Base-by-base conservation (phyloP, 2,329 filamentous ascomycete species). In the Alternaria brassicicola region DNA sequence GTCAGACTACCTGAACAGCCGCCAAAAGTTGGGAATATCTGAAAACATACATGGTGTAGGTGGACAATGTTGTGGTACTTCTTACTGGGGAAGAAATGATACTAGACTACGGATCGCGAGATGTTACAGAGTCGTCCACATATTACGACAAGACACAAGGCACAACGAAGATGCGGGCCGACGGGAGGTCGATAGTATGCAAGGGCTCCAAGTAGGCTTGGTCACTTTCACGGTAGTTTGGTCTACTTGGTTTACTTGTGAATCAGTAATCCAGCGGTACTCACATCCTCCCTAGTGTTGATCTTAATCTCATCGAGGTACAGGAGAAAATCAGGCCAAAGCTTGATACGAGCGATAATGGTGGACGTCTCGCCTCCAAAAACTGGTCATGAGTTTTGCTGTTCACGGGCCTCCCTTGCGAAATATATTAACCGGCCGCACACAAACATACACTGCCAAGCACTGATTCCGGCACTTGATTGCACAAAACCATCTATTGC, bases 371-470 rank as follows among this genome's bases (percentile, higher is more conserved):
- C 54, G 43, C 36, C 46, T 61, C 52, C 61, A 48, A 35, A 33
- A 43, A 54, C 35, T 35, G 33, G 55, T 62, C 57, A 57, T 57
- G 51, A 49, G 52, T 45, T 50, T 53, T n/a, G 19, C 23, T 55
- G n/a, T 46, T 43, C 50, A 53, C 63, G 61, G 63, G 51, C 57
- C 50, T 60, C 31, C 25, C 46, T 52, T 45, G 53, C 58, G 48
- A 48, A 49, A 42, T 62, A 64, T 59, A 66, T 64, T 64, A 66
- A 52, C 55, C 59, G 57, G 50, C 38, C 45, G 42, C 55, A 61
- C 48, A 19, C 45, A 61, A 28, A 61, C 28, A 48, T 25, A 47
- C 55, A 52, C 25, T 28, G 50, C 59, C 57, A 64, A 57, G 57
- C 39, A 45, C 41, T 43, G 46, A 55, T 47, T 28, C 43, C 28